These are phyloP conservation scores for Purpureocillium takamizusanense DNA, from an alignment of 2,329 filamentous ascomycete species.

Conservation along the genomic window DNA sequence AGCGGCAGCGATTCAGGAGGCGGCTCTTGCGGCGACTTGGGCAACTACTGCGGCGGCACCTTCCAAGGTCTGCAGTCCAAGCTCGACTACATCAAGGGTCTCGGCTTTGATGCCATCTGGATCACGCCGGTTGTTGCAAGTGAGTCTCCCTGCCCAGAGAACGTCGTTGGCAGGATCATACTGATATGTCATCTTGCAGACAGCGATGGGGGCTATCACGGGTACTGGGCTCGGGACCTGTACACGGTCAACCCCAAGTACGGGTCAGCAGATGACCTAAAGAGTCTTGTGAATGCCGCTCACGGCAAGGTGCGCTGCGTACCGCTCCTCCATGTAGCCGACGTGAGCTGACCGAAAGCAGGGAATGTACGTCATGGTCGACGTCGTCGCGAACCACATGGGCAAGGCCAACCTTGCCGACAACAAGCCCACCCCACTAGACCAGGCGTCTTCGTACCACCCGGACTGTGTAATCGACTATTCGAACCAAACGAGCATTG, in stretches of 20 bases:
- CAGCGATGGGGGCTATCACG: slow-evolving; percentile 38
- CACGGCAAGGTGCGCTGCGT: slow-evolving; percentile 44
- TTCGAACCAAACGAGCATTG: slow-evolving; percentile 34
- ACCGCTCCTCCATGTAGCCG: neutral
- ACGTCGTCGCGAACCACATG: slow-evolving; percentile 52
- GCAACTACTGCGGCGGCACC: slow-evolving; percentile 50
- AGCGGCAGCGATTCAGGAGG: slow-evolving; percentile 31
- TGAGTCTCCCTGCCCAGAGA: slow-evolving; percentile 13
- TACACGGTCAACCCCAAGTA: slow-evolving; percentile 47
- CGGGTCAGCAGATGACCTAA: slow-evolving; percentile 50
- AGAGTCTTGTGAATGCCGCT: slow-evolving; percentile 42
- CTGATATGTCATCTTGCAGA: slow-evolving; percentile 12
- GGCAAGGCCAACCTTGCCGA: slow-evolving; percentile 40
- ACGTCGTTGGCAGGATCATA: too few relatives aligned
- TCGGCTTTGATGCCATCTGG: slow-evolving; percentile 51
- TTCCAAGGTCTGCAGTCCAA: slow-evolving; percentile 49
- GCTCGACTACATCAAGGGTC: slow-evolving; percentile 53
- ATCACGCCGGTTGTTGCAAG: slow-evolving; percentile 47
- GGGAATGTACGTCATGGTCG: slow-evolving; percentile 48
- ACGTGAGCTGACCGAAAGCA: slow-evolving; percentile 1
- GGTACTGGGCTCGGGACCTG: slow-evolving; percentile 44
- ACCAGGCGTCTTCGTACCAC: slow-evolving; percentile 51
- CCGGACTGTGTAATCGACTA: slow-evolving; percentile 49
- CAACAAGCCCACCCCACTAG: slow-evolving; percentile 32
- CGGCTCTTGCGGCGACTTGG: slow-evolving; percentile 29